These are phyloP conservation scores for Tolypocladium endophyticum DNA, from an alignment of 2,329 filamentous ascomycete species.

Conservation along the genomic window DNA sequence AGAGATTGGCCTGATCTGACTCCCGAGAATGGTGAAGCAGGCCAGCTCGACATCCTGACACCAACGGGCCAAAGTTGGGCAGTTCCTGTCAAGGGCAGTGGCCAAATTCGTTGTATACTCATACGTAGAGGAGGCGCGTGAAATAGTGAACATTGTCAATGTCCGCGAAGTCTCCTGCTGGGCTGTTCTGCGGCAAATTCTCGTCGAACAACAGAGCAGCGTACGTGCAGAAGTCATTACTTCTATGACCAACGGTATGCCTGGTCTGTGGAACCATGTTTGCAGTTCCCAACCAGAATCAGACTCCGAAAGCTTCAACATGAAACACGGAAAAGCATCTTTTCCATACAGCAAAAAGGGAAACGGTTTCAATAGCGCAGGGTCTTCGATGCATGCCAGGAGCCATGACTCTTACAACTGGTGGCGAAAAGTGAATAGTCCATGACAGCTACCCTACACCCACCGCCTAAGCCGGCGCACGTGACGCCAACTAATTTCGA, in stretches of 20 bases:
- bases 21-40: conserved; percentile 15
- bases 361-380: not conserved
- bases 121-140: not conserved
- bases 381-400: not conserved
- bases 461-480: conserved; percentile 9
- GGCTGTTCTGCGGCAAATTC: not conserved
- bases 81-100: conserved; percentile 34
- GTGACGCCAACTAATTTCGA: conserved; percentile 21
- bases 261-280: too few relatives aligned
- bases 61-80: conserved; percentile 2
- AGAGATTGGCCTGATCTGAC: conserved; percentile 49
- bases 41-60: conserved; percentile 11
- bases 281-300: not conserved
- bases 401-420: not conserved
- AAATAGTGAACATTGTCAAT: too few relatives aligned
- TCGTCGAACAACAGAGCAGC: not conserved
- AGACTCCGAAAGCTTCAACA: not conserved
- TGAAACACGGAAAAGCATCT: not conserved
- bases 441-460: not conserved
- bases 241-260: not conserved
- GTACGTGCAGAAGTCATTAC: not conserved
- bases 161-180: not conserved
- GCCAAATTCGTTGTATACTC: conserved; percentile 35
- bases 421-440: not conserved
- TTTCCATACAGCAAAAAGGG: not conserved